Evolutionary conservation across 352 stramenopile genomes (phyloP).

Genomic region (Phytophthora sojae): DNA sequence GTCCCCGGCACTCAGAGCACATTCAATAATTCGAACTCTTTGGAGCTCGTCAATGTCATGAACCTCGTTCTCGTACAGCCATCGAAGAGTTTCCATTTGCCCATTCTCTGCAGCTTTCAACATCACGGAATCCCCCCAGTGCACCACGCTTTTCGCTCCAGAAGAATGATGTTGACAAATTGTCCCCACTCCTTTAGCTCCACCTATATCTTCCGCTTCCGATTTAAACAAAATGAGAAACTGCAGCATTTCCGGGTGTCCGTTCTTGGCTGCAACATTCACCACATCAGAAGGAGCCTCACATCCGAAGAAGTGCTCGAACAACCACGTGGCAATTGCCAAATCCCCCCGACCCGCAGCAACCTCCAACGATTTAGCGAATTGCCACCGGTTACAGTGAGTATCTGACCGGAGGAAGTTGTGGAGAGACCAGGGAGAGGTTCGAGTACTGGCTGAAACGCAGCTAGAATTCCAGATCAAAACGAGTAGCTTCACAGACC

Average conservation of each 20-base stretch:
- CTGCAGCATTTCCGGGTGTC: slow-evolving; percentile 2
- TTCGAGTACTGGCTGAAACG: neutral
- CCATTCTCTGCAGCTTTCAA: slow-evolving; percentile 4
- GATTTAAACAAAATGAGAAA: slow-evolving; percentile 1
- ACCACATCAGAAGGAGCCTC: neutral
- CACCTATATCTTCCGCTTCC: neutral
- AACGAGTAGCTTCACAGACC: neutral
- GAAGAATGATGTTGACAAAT: neutral
- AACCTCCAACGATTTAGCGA: neutral
- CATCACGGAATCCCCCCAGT: neutral
- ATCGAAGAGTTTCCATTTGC: neutral
- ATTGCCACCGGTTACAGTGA: slow-evolving; percentile 9
- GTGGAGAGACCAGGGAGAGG: neutral
- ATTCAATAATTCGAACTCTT: neutral
- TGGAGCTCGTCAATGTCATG: neutral
- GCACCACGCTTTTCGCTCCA: neutral
- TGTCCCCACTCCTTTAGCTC: neutral
- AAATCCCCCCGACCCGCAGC: slow-evolving; percentile 8
- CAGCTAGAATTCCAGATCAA: neutral
- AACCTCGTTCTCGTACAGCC: neutral
- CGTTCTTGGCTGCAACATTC: neutral
- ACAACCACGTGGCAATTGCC: slow-evolving; percentile 9
- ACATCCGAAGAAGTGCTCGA: slow-evolving; percentile 1
- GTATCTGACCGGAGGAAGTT: neutral
- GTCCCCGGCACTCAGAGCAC: neutral